Evolutionary conservation across 257 asterid species (phyloP), one percentile per base, ranked within the genome.

Genomic region (Forsythia viridissima): DNA sequence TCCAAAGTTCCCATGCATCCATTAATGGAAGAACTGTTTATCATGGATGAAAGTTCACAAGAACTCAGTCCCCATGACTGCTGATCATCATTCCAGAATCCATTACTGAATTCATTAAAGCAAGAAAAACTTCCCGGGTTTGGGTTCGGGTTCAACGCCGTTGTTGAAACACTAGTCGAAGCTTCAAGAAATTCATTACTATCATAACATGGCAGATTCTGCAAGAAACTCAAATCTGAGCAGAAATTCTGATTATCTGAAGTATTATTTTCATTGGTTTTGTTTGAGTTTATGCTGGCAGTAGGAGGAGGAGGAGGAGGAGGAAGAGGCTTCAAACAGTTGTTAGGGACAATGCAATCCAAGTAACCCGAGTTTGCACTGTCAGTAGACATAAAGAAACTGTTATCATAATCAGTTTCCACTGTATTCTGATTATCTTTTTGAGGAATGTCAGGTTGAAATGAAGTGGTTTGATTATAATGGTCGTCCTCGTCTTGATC

Each of bases 321-420:
- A 24, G 24, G 24, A 24, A 24, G 82, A 74, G 98, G 98, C 83
- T 90, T 92, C 83, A 95, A 83, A 78, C 88, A 95, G 79, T 84
- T 89, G 57, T 86, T 89, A 3, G 98, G 99, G n/a, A 95, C 97
- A 2, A 95, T 91, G 87, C 99, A 88, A 61, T 91, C 98, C 82
- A 95, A 82, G 76, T 93, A 95, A 3, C 99, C 99, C 0, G 99
- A 95, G 51, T 91, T 89, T 2, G 80, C 20, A 61, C 15, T 71
- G 46, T 81, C 88, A 48, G 63, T 24, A 75, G 70, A 86, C 73
- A 24, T 61, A 44, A 89, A 89, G 41, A 83, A 59, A 42, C 79
- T 78, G 38, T 74, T 70, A 51, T 79, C 76, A 52, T 73, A 83
- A 37, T 79, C 81, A 71, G 63, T 66, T 24, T 20, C 21, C 69